Conservation (phyloP, 495 filamentous ascomycete genomes). For the Tuber borchii region DNA sequence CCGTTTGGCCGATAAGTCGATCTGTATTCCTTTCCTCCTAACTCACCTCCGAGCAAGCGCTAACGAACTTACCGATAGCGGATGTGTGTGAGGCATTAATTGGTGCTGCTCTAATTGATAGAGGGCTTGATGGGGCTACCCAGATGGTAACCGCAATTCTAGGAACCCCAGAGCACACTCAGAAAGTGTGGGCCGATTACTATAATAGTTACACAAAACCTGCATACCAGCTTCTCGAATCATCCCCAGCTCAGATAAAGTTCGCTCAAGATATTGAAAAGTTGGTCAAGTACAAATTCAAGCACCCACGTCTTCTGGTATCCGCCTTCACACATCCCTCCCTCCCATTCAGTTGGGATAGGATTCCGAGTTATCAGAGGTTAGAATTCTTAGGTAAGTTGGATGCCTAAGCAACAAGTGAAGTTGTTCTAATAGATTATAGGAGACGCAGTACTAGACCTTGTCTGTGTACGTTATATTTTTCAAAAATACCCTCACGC, state of each 20-base stretch:
- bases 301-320: slow-evolving; percentile 64
- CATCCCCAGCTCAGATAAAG: slow-evolving; percentile 59
- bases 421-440: not conserved
- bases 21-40: slow-evolving; percentile 14
- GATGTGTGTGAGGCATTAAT: slow-evolving; percentile 96
- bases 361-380: slow-evolving; percentile 81
- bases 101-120: slow-evolving; percentile 68
- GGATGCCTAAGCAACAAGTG: not conserved
- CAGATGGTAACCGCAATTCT: slow-evolving; percentile 75
- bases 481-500: slow-evolving; percentile 67
- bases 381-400: slow-evolving; percentile 66
- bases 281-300: slow-evolving; percentile 73
- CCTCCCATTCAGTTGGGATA: slow-evolving; percentile 62
- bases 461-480: slow-evolving; percentile 74
- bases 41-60: not conserved
- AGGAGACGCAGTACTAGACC: slow-evolving; percentile 83
- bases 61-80: slow-evolving; percentile 52
- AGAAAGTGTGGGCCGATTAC: slow-evolving; percentile 66
- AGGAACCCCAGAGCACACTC: slow-evolving; percentile 58
- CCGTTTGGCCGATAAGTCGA: slow-evolving; percentile 70
- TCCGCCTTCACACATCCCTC: slow-evolving; percentile 89
- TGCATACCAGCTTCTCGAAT: slow-evolving; percentile 56
- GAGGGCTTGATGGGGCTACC: slow-evolving; percentile 71
- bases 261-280: slow-evolving; percentile 59
- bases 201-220: slow-evolving; percentile 63